Percentiles rank a stretch among this genome's conserved stretches.
Conservation (phyloP, 805 yeast species). For the Tetrapisispora namnaoensis region DNA sequence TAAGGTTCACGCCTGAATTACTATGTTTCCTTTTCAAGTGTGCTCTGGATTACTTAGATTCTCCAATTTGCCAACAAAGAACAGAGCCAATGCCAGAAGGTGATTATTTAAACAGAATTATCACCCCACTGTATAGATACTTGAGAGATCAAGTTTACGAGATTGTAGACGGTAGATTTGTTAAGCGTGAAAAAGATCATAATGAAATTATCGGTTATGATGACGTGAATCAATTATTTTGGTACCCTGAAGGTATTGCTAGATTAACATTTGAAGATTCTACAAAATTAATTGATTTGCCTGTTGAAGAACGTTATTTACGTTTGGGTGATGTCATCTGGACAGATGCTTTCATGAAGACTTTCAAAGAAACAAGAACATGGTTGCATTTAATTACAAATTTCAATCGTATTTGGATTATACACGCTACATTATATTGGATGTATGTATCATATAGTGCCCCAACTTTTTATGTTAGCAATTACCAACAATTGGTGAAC, state of each 20-base stretch:
- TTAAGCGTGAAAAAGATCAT: conserved; percentile 80
- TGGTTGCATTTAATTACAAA: conserved; percentile 95
- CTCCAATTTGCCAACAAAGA: conserved; percentile 87
- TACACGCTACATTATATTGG: conserved; percentile 87
- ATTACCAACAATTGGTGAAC: conserved; percentile 73
- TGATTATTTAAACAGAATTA: conserved; percentile 82
- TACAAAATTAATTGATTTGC: conserved; percentile 80
- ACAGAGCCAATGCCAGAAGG: conserved; percentile 75
- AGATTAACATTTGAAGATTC: conserved; percentile 89
- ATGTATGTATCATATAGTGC: conserved; percentile 90
- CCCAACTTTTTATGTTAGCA: conserved; percentile 79
- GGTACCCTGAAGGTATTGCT: conserved; percentile 99
- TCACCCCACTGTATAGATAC: conserved; percentile 81
- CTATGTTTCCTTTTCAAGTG: conserved; percentile 92
- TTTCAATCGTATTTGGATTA: conserved; percentile 96
- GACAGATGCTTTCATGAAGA: conserved; percentile 87
- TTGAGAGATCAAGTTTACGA: conserved; percentile 76
- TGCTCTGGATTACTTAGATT: conserved; percentile 79
- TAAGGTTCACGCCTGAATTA: conserved; percentile 85
- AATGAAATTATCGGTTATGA: conserved; percentile 83
- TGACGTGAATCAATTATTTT: conserved; percentile 95
- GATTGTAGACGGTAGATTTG: conserved; percentile 69
- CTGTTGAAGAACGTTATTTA: conserved; percentile 79
- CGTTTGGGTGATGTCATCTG: conserved; percentile 88
- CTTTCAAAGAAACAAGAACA: conserved; percentile 90